phyloP scores from a whole-genome alignment of 1,139 yeast species.

The Hansenula anomala region DNA sequence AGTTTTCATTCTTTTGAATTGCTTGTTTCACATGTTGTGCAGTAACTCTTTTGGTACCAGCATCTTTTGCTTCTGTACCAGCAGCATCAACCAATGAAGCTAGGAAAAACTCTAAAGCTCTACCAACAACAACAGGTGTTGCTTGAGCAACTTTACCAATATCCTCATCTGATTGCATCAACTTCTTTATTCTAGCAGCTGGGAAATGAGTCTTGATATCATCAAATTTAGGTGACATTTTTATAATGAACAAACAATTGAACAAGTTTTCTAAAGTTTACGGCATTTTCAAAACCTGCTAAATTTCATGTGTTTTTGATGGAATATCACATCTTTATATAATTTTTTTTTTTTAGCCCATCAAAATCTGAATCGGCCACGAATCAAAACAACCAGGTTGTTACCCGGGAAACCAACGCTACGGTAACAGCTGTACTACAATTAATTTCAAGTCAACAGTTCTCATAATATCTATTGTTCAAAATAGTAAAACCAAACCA shows the following conservation, averaged over 20 bases:
- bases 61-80: conserved; percentile 67
- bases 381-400: neutral
- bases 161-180: conserved; percentile 98
- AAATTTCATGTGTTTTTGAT: neutral
- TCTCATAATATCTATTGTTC: too few species aligned
- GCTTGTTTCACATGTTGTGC: conserved; percentile 85
- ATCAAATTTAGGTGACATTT: conserved; percentile 27
- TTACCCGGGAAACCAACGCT: neutral
- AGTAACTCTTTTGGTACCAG: conserved; percentile 77
- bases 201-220: conserved; percentile 91
- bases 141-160: conserved; percentile 99
- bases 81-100: conserved; percentile 86
- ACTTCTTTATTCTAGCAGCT: conserved; percentile 91
- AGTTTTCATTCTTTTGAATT: conserved; percentile 80
- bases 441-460: neutral
- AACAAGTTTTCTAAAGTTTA: too few species aligned
- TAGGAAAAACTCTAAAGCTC: conserved; percentile 89
- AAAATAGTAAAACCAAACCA: too few species aligned
- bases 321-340: neutral
- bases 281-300: neutral
- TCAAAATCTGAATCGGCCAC: neutral
- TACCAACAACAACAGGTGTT: conserved; percentile 93
- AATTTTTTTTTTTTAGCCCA: neutral
- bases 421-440: neutral
- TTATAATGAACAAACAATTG: too few species aligned